A percentile compares a stretch with the other conserved stretches of the same genome.
Conservation (phyloP, 371 early-diverging fungal genomes). For the Fennellomyces sp. region DNA sequence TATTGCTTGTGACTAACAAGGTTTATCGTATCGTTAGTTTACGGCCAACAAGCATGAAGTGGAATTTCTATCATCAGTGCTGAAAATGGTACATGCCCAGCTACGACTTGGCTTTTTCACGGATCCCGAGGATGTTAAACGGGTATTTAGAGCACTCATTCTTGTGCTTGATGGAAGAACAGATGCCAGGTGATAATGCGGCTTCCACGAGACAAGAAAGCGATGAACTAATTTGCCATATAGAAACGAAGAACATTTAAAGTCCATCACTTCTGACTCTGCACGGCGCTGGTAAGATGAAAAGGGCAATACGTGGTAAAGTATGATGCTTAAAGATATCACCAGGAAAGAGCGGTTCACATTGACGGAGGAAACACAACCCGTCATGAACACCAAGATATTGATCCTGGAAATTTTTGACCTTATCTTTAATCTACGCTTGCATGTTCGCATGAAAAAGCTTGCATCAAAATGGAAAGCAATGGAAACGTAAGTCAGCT, state of each 20-base stretch:
- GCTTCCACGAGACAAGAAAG: background rate
- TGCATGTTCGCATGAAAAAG: constrained; percentile 43
- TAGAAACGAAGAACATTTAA: constrained; percentile 34
- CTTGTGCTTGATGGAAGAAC: constrained; percentile 51
- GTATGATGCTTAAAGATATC: background rate
- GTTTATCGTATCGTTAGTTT: too few species aligned
- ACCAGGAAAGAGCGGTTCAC: constrained; percentile 36
- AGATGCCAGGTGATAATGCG: constrained; percentile 27
- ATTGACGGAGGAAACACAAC: constrained; percentile 40
- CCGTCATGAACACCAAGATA: constrained; percentile 51
- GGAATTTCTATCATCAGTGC: constrained; percentile 31
- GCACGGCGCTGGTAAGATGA: constrained; percentile 23
- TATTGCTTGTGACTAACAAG: background rate
- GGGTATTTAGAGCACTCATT: constrained; percentile 37
- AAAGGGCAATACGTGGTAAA: background rate
- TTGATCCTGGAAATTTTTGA: constrained; percentile 53
- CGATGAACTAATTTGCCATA: background rate
- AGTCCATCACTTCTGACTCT: constrained; percentile 13
- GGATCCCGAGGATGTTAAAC: constrained; percentile 26
- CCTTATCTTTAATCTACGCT: constrained; percentile 43
- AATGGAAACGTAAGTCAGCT: constrained; percentile 31
- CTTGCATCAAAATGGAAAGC: constrained; percentile 29
- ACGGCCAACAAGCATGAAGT: constrained; percentile 26
- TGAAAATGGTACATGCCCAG: constrained; percentile 35
- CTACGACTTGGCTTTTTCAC: constrained; percentile 41